These are phyloP conservation scores for Ammopiptanthus mongolicus DNA, from an alignment of 306 rosid genomes.

Conservation along the genomic window DNA sequence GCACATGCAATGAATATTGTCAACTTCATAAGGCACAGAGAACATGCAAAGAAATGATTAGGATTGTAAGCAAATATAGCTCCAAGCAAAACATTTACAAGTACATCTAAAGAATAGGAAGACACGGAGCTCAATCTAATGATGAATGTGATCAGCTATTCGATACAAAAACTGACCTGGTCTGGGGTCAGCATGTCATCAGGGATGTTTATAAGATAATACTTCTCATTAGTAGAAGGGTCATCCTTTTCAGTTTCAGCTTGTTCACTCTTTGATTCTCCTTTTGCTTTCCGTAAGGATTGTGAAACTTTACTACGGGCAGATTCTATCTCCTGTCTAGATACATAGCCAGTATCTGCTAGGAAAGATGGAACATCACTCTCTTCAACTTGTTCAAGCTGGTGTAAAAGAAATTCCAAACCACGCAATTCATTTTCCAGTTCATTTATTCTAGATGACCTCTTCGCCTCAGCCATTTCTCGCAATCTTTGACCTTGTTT, in stretches of 20 bases:
- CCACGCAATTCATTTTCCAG: constrained; percentile 84
- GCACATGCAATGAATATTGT: neutral
- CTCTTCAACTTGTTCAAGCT: constrained; percentile 78
- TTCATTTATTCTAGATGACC: constrained; percentile 84
- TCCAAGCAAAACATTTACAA: neutral
- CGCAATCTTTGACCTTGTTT: constrained; percentile 91
- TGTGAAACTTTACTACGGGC: constrained; percentile 64
- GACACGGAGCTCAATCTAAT: constrained; percentile 14
- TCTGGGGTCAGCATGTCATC: constrained; percentile 78
- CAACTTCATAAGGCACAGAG: constrained; percentile 2
- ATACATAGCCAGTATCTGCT: constrained; percentile 75
- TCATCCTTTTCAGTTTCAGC: constrained; percentile 68
- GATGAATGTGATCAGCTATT: constrained; percentile 18
- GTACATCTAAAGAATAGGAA: constrained; percentile 11
- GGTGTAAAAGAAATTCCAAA: constrained; percentile 77
- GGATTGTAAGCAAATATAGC: neutral
- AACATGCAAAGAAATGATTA: neutral
- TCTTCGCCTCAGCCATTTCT: constrained; percentile 99
- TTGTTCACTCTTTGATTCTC: constrained; percentile 75
- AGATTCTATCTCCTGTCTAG: constrained; percentile 84
- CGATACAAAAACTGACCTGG: constrained; percentile 53
- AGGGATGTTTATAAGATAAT: constrained; percentile 69
- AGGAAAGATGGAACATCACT: constrained; percentile 59
- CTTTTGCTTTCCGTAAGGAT: constrained; percentile 84
- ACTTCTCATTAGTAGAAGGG: constrained; percentile 46